phyloP scores from a whole-genome alignment of 257 asterid genomes.

The Coffea eugenioides region DNA sequence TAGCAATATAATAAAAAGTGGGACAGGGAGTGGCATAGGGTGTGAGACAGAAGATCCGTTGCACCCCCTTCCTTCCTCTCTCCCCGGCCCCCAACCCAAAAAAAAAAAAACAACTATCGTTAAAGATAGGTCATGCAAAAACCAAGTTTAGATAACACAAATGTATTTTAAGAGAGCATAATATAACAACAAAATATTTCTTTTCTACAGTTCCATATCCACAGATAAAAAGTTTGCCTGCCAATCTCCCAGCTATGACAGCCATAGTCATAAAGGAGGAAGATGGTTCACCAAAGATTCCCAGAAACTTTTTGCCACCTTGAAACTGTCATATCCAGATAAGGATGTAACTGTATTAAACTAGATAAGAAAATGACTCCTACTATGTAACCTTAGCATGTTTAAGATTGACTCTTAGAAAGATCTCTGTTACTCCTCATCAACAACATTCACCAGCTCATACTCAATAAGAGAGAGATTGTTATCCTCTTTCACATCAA shows the following conservation, averaged over 20 bases:
- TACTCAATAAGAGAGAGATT: conserved; percentile 65
- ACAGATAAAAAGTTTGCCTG: neutral
- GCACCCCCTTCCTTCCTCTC: no score
- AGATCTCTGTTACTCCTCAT: conserved; percentile 12
- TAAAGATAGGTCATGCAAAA: neutral
- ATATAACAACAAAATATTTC: neutral
- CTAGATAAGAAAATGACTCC: neutral
- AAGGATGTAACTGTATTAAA: neutral
- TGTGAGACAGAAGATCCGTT: no score
- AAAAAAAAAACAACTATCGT: neutral
- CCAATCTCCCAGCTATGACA: neutral
- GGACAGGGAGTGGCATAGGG: no score
- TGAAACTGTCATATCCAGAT: neutral
- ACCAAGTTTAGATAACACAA: no score
- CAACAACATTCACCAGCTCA: conserved; percentile 56
- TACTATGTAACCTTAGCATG: neutral
- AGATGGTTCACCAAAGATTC: neutral
- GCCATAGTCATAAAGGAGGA: neutral
- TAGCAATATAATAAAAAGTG: no score
- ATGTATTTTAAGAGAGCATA: neutral
- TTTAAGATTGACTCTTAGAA: neutral
- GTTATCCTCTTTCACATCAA: conserved; percentile 58
- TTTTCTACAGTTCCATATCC: neutral
- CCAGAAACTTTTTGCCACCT: conserved; percentile 7
- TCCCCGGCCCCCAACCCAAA: no score